Base-by-base conservation (phyloP, 148 eudicot species). In the Persicaria maculosa region DNA sequence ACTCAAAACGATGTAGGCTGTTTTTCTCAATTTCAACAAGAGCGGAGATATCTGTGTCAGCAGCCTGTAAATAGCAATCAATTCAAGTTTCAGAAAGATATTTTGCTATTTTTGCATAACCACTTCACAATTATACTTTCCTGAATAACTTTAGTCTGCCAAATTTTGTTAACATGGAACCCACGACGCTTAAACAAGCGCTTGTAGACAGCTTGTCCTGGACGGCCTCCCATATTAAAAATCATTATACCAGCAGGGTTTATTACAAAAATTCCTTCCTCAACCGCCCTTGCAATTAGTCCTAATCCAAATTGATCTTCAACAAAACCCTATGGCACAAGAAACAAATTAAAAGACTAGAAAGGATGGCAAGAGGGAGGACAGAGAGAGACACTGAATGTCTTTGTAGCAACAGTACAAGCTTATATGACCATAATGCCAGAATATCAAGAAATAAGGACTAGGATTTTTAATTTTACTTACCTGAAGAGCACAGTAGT, bases 291-390 rank as follows among this genome's bases (percentile, higher is more conserved):
- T 50, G 98, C 98, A 79, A 95, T 95, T 50, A 95, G 79, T 64
- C 98, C 98, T 57, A 95, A 77, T 62, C 98, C 98, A 86, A 95
- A 95, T 81, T 95, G 98, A 81, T 95, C 98, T 82, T 95, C 98
- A 44, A 95, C 98, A 81, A 95, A 95, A 12, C 98, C 98, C 98
- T 95, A 76, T 50, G 55, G 77, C 7, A 25, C 59, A 65, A 31
- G 45, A 55, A 55, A 44, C 19, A 7, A 40, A 65, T 65, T 15
- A 40, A 65, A 65, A 15, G 44, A 65, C 70, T 65, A 40, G n/a
- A 0, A 3, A 62, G 5, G 10, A 31, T 31, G 40, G 40, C 3
- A 62, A 36, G 68, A 62, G 68, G 40, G 44, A 62, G 44, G 68
- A 46, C 70, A 25, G 10, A 9, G 70, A 65, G n/a, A 11, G 46